Base-by-base conservation (phyloP, 331 rosid species). In the Rhamnella rubrinervis region DNA sequence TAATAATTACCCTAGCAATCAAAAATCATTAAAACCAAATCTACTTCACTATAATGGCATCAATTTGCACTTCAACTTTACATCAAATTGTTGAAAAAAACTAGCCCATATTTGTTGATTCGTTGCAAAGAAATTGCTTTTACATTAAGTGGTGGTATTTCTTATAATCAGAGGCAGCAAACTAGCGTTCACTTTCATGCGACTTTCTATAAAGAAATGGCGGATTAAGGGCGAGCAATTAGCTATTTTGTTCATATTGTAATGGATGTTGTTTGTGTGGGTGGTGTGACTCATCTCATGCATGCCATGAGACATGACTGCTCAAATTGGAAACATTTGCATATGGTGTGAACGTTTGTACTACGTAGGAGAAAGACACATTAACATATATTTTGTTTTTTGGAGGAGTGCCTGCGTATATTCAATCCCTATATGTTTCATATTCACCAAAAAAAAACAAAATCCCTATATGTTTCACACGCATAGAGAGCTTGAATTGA, bases 21-120 rank as follows among this genome's bases (percentile, higher is more conserved):
- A 79, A 74, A 74, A 70, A 74, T 84, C 80, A 84, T 81, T 79
- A 75, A 74, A 71, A 38, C 71, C 65, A 73, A 51, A 67, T 40
- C 67, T 67, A 38, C 14, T 70, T 71, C 58, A 66, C 65, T 80
- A 28, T 65, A 9, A 44, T 44, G 14, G 49, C 49, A 44, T 44
- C 49, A 44, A 44, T 52, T 52, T 52, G 23, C 19, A 16, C 57
- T 47, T 47, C 5, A 4, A 52, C 19, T 52, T 17, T 52, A 5
- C 17, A 18, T 14, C 19, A 52, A 52, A 0, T 52, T 17, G 21
- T 52, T 19, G 3, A 52, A 52, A 3, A 52, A 52, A 52, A 52
- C 10, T 52, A 2, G 15, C 8, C 8, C 23, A 14, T 17, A 16
- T 17, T 17, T 52, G 23, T 23, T n/a, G 57, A n/a, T 52, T 16